A percentile compares a stretch with the other conserved stretches of the same genome.
phyloP scores from a whole-genome alignment of 345 rosid species.

The Ceriops zippeliana region DNA sequence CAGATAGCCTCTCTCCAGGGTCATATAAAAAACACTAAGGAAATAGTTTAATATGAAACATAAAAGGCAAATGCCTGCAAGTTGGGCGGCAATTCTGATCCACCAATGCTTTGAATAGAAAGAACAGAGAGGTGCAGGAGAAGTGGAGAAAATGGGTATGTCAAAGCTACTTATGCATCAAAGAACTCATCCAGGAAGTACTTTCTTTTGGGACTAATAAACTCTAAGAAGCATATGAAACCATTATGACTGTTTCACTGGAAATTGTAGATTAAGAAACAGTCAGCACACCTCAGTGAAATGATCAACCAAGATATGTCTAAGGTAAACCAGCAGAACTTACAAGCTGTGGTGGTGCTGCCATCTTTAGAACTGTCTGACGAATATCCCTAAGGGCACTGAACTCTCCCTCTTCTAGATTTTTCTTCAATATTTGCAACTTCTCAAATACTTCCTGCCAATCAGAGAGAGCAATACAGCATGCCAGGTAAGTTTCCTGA shows the following conservation, averaged over 20 bases:
- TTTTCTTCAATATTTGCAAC: conserved; percentile 58
- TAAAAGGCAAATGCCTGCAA: neutral
- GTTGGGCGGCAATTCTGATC: neutral
- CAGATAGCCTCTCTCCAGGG: neutral
- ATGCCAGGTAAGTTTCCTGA: conserved; percentile 11
- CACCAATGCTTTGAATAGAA: neutral
- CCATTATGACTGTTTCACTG: neutral
- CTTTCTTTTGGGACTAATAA: neutral
- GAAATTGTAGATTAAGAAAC: conserved; percentile 1
- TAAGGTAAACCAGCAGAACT: conserved; percentile 10
- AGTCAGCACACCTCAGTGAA: neutral
- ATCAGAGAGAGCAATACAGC: conserved; percentile 10
- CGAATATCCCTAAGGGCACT: conserved; percentile 69
- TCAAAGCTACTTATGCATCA: neutral
- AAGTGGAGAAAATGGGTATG: neutral
- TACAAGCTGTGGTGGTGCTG: conserved; percentile 76
- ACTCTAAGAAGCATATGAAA: neutral
- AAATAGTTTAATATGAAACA: neutral
- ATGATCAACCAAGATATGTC: too few relatives aligned
- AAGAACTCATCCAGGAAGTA: neutral
- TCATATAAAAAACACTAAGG: conserved; percentile 4
- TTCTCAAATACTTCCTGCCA: conserved; percentile 63
- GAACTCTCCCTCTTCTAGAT: conserved; percentile 54
- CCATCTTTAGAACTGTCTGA: conserved; percentile 59
- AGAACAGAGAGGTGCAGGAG: neutral